Conservation (phyloP, 768 basidiomycete species). For the Boletus sensibilis region DNA sequence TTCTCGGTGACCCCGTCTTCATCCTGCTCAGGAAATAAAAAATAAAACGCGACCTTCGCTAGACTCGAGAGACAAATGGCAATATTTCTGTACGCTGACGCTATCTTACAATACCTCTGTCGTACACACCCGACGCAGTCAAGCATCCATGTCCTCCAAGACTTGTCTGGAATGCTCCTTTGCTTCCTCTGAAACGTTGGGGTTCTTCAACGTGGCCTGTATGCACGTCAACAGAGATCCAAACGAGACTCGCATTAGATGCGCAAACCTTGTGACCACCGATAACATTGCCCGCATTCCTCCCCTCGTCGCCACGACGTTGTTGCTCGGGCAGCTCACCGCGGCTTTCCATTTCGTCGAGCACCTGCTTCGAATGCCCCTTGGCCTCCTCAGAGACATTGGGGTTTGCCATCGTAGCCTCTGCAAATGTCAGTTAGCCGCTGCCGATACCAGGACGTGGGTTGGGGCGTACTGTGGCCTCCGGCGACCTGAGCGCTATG, state of each 20-base stretch:
- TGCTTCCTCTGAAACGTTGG: constrained; percentile 18
- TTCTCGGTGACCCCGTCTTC: constrained; percentile 91
- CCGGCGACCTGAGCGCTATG: constrained; percentile 10
- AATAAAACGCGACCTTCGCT: constrained; percentile 6
- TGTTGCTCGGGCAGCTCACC: constrained; percentile 18
- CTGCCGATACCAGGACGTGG: neutral
- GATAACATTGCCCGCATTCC: constrained; percentile 19
- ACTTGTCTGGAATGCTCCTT: constrained; percentile 15
- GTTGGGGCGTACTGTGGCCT: constrained; percentile 10
- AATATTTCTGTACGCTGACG: neutral
- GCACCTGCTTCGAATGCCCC: constrained; percentile 23
- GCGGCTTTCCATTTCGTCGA: constrained; percentile 21
- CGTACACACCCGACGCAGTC: neutral
- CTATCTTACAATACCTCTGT: constrained; percentile 9
- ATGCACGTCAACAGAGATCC: neutral
- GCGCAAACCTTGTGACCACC: constrained; percentile 22
- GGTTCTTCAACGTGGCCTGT: constrained; percentile 26
- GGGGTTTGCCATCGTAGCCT: constrained; percentile 29
- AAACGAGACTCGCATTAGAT: no score
- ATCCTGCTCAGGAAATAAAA: constrained; percentile 75
- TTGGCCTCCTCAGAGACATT: constrained; percentile 23
- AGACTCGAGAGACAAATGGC: neutral
- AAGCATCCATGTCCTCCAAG: constrained; percentile 6
- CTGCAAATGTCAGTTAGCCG: constrained; percentile 4
- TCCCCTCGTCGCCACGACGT: neutral